phyloP scores from a whole-genome alignment of 768 basidiomycete genomes.

The Suillus occidentalis region DNA sequence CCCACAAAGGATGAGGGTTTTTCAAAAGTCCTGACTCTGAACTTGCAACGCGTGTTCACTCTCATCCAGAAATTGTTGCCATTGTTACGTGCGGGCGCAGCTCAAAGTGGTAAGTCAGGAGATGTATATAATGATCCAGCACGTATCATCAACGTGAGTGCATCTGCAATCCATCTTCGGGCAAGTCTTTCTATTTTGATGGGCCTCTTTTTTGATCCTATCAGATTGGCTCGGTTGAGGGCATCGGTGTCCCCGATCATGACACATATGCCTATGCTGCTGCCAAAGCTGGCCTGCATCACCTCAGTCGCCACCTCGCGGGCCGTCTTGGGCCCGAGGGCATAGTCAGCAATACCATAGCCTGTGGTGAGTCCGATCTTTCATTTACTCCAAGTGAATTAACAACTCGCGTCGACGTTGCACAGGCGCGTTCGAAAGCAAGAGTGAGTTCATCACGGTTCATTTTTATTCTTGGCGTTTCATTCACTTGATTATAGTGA shows the following conservation, averaged over 20 bases:
- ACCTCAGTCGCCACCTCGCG: slow-evolving; percentile 58
- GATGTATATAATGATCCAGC: slow-evolving; percentile 45
- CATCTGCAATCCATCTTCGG: not conserved
- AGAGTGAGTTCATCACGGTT: slow-evolving; percentile 29
- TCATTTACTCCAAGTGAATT: not conserved
- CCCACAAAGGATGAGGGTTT: slow-evolving; percentile 50
- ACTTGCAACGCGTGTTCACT: slow-evolving; percentile 64
- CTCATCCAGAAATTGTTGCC: slow-evolving; percentile 62
- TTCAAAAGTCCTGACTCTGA: slow-evolving; percentile 60
- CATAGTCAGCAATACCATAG: slow-evolving; percentile 63
- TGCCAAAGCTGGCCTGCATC: slow-evolving; percentile 62
- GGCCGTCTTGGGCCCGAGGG: slow-evolving; percentile 55
- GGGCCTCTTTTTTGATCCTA: not conserved
- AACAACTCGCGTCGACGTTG: not conserved
- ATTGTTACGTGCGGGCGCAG: slow-evolving; percentile 48
- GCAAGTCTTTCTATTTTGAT: not conserved
- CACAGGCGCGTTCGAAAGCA: slow-evolving; percentile 43
- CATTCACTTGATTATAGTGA: slow-evolving; percentile 40
- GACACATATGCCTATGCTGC: slow-evolving; percentile 69
- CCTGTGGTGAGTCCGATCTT: slow-evolving; percentile 45
- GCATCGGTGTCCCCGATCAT: slow-evolving; percentile 47
- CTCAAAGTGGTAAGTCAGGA: slow-evolving; percentile 38
- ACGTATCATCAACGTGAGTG: slow-evolving; percentile 58
- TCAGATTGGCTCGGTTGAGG: slow-evolving; percentile 67
- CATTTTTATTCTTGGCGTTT: slow-evolving; percentile 1